Conservation (phyloP, 495 filamentous ascomycete species). For the Pyrenopolyporus hunteri region DNA sequence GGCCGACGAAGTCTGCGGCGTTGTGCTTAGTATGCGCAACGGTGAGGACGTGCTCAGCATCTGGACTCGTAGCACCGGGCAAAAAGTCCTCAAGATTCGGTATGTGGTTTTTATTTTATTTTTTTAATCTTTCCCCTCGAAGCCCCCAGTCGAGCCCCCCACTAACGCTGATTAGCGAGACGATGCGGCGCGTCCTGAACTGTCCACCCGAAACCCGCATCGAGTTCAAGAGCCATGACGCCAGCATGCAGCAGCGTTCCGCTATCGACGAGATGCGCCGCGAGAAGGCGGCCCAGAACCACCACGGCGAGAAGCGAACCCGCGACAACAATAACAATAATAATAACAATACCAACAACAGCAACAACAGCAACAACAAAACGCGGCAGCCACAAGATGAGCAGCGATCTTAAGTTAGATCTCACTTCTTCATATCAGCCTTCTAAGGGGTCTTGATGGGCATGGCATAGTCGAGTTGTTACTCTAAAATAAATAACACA, state of each 20-base stretch:
- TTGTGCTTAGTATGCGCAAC: conserved; percentile 89
- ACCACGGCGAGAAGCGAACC: conserved; percentile 52
- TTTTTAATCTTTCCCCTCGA: not conserved
- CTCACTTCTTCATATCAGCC: no score
- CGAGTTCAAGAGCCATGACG: conserved; percentile 90
- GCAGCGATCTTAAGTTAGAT: conserved; percentile 34
- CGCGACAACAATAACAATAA: conserved; percentile 41
- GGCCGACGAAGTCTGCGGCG: conserved; percentile 91
- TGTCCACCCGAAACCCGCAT: conserved; percentile 89
- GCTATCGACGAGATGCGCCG: conserved; percentile 83
- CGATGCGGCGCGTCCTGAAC: conserved; percentile 83
- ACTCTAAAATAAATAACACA: conserved; percentile 8
- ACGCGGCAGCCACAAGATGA: conserved; percentile 41
- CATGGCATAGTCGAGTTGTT: no score
- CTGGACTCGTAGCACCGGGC: conserved; percentile 92
- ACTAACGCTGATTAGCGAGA: conserved; percentile 66
- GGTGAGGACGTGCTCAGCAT: conserved; percentile 97
- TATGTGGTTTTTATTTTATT: conserved; percentile 66
- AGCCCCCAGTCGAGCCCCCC: conserved; percentile 1
- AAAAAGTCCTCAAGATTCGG: conserved; percentile 95
- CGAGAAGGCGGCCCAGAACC: conserved; percentile 65
- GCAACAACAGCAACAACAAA: conserved; percentile 41
- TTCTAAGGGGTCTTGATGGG: no score
- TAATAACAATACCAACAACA: conserved; percentile 42
- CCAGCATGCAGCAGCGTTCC: conserved; percentile 78